Conservation (phyloP, 352 stramenopile species). For the Globisporangium uncinulatum region DNA sequence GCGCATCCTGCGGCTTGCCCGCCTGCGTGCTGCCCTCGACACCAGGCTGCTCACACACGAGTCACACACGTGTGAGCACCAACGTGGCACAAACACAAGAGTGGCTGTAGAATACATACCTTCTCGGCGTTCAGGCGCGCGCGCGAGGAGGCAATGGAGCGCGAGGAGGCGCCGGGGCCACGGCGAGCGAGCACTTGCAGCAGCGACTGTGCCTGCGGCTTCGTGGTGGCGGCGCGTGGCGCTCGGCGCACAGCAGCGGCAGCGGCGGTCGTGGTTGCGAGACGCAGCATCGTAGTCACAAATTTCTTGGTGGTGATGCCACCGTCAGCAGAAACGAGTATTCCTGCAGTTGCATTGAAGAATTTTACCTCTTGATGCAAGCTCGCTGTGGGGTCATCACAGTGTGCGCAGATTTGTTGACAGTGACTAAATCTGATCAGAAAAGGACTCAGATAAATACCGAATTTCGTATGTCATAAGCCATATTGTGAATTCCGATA, state of each 20-base stretch:
- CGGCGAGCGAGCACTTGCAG: slow-evolving; percentile 19
- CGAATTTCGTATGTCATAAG: no score
- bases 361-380: no score
- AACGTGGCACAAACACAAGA: background rate
- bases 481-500: no score
- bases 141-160: slow-evolving; percentile 39
- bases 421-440: no score
- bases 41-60: slow-evolving; percentile 17
- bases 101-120: slow-evolving; percentile 16
- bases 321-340: no score
- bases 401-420: no score
- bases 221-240: slow-evolving; percentile 4
- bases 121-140: slow-evolving; percentile 52
- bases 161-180: slow-evolving; percentile 6
- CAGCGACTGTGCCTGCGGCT: slow-evolving; percentile 18
- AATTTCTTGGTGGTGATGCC: background rate
- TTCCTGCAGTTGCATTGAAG: no score
- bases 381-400: no score
- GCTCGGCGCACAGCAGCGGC: slow-evolving; percentile 15
- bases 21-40: slow-evolving; percentile 29
- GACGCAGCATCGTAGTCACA: slow-evolving; percentile 25
- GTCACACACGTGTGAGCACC: slow-evolving; percentile 1
- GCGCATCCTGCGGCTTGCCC: slow-evolving; percentile 55
- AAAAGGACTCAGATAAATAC: no score
- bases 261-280: slow-evolving; percentile 10